phyloP scores from a whole-genome alignment of 495 filamentous ascomycete species.

The Xeromyces bisporus region DNA sequence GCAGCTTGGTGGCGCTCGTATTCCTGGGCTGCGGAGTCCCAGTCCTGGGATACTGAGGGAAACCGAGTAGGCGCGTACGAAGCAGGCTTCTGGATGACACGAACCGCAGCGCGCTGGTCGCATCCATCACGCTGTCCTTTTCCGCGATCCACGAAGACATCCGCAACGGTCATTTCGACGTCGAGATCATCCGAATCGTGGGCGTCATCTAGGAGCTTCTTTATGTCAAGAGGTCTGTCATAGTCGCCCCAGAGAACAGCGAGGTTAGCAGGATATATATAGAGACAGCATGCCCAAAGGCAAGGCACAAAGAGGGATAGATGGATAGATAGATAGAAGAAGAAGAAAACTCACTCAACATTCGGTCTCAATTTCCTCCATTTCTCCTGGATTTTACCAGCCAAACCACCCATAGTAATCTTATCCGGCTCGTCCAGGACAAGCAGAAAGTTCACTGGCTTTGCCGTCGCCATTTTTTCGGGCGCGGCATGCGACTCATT shows the following conservation, averaged over 20 bases:
- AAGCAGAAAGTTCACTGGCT: constrained; percentile 16
- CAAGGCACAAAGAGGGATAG: no score
- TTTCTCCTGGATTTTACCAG: constrained; percentile 17
- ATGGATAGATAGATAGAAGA: background rate
- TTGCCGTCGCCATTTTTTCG: constrained; percentile 4
- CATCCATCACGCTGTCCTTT: constrained; percentile 16
- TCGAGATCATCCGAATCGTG: constrained; percentile 17
- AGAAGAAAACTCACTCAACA: constrained; percentile 12
- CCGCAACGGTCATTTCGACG: constrained; percentile 18
- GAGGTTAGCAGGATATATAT: no score
- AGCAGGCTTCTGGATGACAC: constrained; percentile 17
- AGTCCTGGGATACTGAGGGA: constrained; percentile 20
- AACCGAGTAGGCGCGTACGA: constrained; percentile 11
- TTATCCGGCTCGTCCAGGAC: constrained; percentile 16
- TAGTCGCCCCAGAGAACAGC: constrained; percentile 1
- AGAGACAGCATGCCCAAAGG: no score
- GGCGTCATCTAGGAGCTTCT: constrained; percentile 21
- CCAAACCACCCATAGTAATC: constrained; percentile 14
- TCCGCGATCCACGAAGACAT: constrained; percentile 24
- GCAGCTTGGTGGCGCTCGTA: constrained; percentile 4
- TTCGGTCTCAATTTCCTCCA: constrained; percentile 20
- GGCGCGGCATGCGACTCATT: no score
- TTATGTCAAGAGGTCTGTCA: constrained; percentile 19
- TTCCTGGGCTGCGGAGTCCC: constrained; percentile 11
- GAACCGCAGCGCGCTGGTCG: constrained; percentile 21